phyloP scores from a whole-genome alignment of 2,329 filamentous ascomycete species.

The Mycocentrospora acerina region DNA sequence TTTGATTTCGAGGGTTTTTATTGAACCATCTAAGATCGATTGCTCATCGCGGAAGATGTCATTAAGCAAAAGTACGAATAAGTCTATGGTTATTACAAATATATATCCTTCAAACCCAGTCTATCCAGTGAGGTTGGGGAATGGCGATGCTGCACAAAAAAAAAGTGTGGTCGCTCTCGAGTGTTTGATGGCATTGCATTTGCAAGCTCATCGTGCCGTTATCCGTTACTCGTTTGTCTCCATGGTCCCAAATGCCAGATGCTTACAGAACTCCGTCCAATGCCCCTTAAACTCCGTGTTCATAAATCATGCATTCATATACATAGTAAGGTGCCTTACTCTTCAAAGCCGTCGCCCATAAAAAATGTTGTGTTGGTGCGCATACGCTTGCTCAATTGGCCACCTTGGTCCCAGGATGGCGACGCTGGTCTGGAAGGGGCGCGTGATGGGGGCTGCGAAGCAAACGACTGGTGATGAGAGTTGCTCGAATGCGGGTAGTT shows the following conservation, averaged over 20 bases:
- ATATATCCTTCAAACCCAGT: no score
- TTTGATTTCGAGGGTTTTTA: no score
- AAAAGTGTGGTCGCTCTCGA: no score
- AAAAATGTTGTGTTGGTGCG: slow-evolving; percentile 18
- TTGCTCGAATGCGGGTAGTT: slow-evolving; percentile 6
- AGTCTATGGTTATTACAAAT: no score
- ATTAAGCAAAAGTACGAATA: no score
- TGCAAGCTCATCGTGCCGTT: no score
- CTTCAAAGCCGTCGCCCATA: slow-evolving; percentile 19
- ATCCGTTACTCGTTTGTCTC: no score
- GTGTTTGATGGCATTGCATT: no score
- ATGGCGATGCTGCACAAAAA: no score
- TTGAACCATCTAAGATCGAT: no score
- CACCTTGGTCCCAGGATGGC: slow-evolving; percentile 31
- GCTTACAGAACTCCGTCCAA: slow-evolving; percentile 7
- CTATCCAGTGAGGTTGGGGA: no score
- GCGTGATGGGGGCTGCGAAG: slow-evolving; percentile 29
- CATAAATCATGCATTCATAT: slow-evolving; percentile 21
- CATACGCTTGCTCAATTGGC: slow-evolving; percentile 24
- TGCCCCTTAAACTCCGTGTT: slow-evolving; percentile 4
- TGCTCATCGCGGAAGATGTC: no score
- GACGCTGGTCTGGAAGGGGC: slow-evolving; percentile 27
- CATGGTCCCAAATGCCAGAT: slow-evolving; percentile 8
- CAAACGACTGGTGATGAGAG: slow-evolving; percentile 24
- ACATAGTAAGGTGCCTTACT: slow-evolving; percentile 6